Evolutionary conservation across 345 rosid species (phyloP).

Genomic region (Eucalyptus erythrocorys): DNA sequence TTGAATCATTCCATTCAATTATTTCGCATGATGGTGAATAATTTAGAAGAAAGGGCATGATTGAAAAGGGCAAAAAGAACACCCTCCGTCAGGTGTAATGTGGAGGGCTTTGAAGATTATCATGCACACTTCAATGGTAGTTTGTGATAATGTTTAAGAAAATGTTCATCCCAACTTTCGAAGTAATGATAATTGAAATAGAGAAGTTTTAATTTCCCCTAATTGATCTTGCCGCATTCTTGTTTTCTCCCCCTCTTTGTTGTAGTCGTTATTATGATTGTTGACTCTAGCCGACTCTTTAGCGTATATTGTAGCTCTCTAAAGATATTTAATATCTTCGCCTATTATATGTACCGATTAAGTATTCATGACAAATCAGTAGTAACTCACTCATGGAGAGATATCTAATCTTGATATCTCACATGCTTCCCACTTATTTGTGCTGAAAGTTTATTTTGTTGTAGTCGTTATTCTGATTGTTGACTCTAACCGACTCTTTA

Average conservation of each 20-base stretch:
- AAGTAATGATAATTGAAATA: not conserved
- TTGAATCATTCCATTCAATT: not conserved
- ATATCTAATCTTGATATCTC: not conserved
- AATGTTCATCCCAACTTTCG: not conserved
- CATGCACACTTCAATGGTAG: not conserved
- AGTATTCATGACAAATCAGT: not conserved
- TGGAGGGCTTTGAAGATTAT: not conserved
- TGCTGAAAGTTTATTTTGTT: not conserved
- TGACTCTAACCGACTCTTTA: not conserved
- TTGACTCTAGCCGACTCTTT: not conserved
- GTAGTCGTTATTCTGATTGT: fast-evolving
- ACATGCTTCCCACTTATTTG: not conserved
- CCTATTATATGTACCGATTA: not conserved
- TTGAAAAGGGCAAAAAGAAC: not conserved
- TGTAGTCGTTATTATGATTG: fast-evolving
- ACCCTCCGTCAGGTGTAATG: not conserved
- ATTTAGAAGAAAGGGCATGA: not conserved
- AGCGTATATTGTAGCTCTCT: not conserved
- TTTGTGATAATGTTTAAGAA: not conserved
- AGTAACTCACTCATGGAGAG: not conserved
- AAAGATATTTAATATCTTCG: not conserved
- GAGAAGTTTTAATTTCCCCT: not conserved
- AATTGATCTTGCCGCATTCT: not conserved
- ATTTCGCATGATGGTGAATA: not conserved
- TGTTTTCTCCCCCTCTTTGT: not conserved